phyloP scores from a whole-genome alignment of 2,329 filamentous ascomycete genomes.

The Fusarium tjaetaba region DNA sequence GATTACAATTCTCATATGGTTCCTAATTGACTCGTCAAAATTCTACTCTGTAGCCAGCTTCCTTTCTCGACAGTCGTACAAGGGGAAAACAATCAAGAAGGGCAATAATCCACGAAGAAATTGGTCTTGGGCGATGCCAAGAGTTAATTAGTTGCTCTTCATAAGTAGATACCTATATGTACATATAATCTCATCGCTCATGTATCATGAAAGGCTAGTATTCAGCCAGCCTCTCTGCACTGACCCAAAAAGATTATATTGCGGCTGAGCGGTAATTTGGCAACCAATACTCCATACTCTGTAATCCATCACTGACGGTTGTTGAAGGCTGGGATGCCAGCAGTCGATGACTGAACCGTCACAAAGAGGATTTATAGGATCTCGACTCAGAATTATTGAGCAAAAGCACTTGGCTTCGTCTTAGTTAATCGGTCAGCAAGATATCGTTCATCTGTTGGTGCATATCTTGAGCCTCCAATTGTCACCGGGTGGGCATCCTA shows the following conservation, averaged over 20 bases:
- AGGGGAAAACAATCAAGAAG: background rate
- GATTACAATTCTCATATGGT: constrained; percentile 2
- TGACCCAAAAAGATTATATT: background rate
- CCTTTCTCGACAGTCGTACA: constrained; percentile 11
- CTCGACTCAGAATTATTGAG: background rate
- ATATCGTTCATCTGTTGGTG: background rate
- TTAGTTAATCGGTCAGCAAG: constrained; percentile 5
- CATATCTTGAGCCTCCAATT: constrained; percentile 19
- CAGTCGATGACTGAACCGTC: background rate
- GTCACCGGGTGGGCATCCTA: background rate
- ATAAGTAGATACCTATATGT: background rate
- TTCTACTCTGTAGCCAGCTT: constrained; percentile 1
- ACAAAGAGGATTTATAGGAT: background rate
- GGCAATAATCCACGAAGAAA: background rate
- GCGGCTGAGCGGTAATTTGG: constrained; percentile 14
- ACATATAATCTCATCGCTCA: background rate
- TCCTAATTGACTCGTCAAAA: constrained; percentile 14
- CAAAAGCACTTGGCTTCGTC: constrained; percentile 14
- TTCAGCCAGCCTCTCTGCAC: background rate
- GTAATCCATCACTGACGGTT: background rate
- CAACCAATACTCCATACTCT: background rate
- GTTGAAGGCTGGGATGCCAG: background rate
- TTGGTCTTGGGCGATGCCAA: constrained; percentile 5
- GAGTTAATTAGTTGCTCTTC: background rate
- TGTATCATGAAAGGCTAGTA: background rate